phyloP scores from a whole-genome alignment of 768 basidiomycete species.

The Leccinum olivaceopallidum region DNA sequence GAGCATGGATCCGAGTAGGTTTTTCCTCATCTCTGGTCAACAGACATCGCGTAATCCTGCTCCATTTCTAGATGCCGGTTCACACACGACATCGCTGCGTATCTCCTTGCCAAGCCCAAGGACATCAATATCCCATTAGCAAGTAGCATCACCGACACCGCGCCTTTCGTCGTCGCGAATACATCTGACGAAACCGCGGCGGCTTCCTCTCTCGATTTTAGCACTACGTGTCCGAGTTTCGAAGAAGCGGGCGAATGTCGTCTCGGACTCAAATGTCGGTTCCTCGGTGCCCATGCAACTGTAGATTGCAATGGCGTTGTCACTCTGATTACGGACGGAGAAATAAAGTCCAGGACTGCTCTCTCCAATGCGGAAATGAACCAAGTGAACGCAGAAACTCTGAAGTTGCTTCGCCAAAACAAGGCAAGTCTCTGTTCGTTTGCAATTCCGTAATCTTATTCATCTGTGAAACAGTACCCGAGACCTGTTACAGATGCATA shows the following conservation, averaged over 20 bases:
- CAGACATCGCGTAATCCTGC: background rate
- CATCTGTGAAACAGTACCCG: slow-evolving; percentile 50
- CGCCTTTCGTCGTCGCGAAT: slow-evolving; percentile 50
- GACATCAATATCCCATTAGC: slow-evolving; percentile 66
- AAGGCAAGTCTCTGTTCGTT: slow-evolving; percentile 47
- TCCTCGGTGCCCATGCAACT: slow-evolving; percentile 74
- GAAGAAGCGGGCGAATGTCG: slow-evolving; percentile 34
- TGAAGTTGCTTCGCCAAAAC: slow-evolving; percentile 64
- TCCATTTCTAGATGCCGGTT: slow-evolving; percentile 60
- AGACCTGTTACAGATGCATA: slow-evolving; percentile 65
- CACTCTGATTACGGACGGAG: slow-evolving; percentile 52
- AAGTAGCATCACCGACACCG: slow-evolving; percentile 41
- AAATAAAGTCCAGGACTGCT: slow-evolving; percentile 52
- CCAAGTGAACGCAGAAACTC: slow-evolving; percentile 54
- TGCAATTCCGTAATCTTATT: background rate
- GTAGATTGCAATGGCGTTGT: slow-evolving; percentile 46
- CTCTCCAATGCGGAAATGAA: slow-evolving; percentile 65
- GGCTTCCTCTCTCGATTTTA: slow-evolving; percentile 21
- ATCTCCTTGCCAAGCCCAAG: slow-evolving; percentile 71
- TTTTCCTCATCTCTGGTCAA: background rate
- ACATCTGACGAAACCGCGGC: background rate
- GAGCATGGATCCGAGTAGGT: slow-evolving; percentile 66
- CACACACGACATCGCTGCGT: slow-evolving; percentile 74
- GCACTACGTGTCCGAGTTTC: slow-evolving; percentile 27
- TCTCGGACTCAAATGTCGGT: slow-evolving; percentile 86